Evolutionary conservation across 306 rosid genomes (phyloP).

Genomic region (Crotalaria pallida): DNA sequence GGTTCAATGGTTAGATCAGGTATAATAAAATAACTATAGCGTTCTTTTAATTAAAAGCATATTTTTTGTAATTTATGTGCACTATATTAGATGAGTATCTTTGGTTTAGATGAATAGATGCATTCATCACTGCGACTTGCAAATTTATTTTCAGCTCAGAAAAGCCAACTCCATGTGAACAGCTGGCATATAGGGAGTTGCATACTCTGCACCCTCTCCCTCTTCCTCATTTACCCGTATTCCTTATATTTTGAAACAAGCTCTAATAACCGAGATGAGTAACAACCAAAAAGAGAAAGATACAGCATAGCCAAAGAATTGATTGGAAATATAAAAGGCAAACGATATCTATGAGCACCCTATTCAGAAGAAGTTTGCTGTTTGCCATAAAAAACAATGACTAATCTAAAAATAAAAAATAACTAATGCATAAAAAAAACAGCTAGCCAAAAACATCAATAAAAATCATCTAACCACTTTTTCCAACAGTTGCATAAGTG

Average conservation of each 20-base stretch:
- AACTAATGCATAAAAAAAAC: slow-evolving; percentile 8
- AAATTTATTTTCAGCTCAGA: slow-evolving; percentile 13
- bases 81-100: background rate
- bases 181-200: background rate
- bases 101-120: background rate
- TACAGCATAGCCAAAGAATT: background rate
- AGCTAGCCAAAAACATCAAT: background rate
- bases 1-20: background rate
- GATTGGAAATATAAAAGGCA: slow-evolving; percentile 12
- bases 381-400: too few species aligned
- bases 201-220: background rate
- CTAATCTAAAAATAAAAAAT: background rate
- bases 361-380: background rate
- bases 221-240: background rate
- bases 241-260: slow-evolving; percentile 7
- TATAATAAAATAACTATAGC: background rate
- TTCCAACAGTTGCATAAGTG: slow-evolving; percentile 20
- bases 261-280: background rate
- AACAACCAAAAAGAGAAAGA: background rate
- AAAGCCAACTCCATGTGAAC: background rate
- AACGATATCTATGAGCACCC: slow-evolving; percentile 6
- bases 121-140: background rate
- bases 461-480: slow-evolving; percentile 36
- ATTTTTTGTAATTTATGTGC: background rate
- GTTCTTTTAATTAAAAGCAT: background rate